phyloP scores from a whole-genome alignment of 768 basidiomycete genomes.

The Gymnopilus dilepis region DNA sequence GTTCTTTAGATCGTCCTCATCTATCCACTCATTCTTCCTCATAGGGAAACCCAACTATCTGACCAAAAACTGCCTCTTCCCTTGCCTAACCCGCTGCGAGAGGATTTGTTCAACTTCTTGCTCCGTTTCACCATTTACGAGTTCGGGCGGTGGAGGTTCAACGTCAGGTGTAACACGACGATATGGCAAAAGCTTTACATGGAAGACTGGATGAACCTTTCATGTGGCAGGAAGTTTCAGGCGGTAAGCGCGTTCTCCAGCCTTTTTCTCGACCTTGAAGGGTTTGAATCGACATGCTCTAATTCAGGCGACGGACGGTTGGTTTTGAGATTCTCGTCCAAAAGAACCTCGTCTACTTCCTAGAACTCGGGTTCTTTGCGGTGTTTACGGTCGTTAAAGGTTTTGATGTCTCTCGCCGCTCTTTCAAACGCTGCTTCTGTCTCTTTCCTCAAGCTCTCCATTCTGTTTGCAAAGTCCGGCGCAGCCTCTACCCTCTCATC shows the following conservation, averaged over 20 bases:
- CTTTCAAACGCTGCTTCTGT: conserved; percentile 6
- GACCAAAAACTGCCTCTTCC: background rate
- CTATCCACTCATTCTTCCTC: background rate
- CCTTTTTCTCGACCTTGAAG: conserved; percentile 10
- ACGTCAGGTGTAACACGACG: background rate
- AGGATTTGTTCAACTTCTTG: background rate
- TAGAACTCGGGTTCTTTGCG: background rate
- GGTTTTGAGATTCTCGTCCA: conserved; percentile 6
- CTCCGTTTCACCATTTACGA: background rate
- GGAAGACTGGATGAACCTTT: conserved; percentile 13
- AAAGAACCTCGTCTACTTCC: conserved; percentile 7
- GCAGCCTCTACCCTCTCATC: conserved; percentile 4
- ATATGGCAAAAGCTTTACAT: background rate
- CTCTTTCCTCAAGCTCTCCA: conserved; percentile 7
- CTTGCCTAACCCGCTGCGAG: background rate
- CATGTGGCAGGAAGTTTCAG: conserved; percentile 10
- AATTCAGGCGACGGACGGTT: conserved; percentile 8
- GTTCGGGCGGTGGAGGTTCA: background rate
- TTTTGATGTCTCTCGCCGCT: conserved; percentile 9
- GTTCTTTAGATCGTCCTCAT: background rate
- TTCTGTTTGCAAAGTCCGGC: conserved; percentile 7
- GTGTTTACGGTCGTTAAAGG: background rate
- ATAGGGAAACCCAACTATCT: background rate
- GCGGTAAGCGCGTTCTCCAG: conserved; percentile 11
- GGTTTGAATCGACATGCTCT: conserved; percentile 10